Conservation (phyloP, 2,329 filamentous ascomycete genomes). For the Cladosporium sp. region DNA sequence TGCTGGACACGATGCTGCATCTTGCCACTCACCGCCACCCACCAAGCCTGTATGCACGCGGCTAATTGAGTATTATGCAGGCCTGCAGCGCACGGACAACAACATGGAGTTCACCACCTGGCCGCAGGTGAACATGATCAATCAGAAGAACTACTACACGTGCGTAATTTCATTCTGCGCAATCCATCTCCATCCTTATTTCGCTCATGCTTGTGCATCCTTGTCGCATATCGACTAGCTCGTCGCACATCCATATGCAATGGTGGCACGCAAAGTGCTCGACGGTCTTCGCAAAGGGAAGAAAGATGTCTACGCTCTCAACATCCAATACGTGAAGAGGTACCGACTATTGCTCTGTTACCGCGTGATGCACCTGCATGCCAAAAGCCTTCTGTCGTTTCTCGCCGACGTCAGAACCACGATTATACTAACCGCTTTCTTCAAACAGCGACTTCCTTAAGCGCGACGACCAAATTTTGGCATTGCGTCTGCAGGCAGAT, state of each 20-base stretch:
- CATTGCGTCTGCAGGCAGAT: slow-evolving; percentile 81
- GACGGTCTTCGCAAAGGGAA: slow-evolving; percentile 31
- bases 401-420: neutral
- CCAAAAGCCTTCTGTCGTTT: neutral
- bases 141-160: slow-evolving; percentile 99
- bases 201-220: neutral
- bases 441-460: slow-evolving; percentile 84
- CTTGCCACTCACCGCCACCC: slow-evolving; percentile 12
- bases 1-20: neutral
- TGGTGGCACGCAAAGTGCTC: slow-evolving; percentile 30
- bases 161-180: slow-evolving; percentile 42
- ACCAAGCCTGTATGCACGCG: slow-evolving; percentile 12
- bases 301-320: slow-evolving; percentile 32
- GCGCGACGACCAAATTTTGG: slow-evolving; percentile 91
- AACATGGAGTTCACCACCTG: slow-evolving; percentile 93
- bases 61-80: slow-evolving; percentile 44
- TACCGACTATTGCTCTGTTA: slow-evolving; percentile 16
- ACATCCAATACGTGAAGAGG: slow-evolving; percentile 33
- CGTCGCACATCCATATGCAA: slow-evolving; percentile 10
- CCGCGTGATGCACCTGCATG: neutral
- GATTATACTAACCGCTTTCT: slow-evolving; percentile 1
- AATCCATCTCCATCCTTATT: neutral
- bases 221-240: neutral
- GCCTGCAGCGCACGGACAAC: slow-evolving; percentile 95
- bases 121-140: slow-evolving; percentile 90